Base-by-base conservation (phyloP, 2,329 filamentous ascomycete genomes). In the Xylariales sp. region DNA sequence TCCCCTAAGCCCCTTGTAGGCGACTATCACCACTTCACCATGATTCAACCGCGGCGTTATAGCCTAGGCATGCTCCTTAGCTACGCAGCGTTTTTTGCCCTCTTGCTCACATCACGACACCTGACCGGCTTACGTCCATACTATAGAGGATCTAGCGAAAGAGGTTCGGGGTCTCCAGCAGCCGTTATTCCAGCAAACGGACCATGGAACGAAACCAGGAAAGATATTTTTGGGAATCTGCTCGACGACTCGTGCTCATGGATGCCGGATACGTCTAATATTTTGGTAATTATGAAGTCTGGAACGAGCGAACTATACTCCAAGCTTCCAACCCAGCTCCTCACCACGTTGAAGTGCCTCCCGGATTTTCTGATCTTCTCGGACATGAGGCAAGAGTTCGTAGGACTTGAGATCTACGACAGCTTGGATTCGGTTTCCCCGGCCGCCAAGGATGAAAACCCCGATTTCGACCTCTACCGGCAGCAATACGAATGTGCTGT, bases 211-310 rank as follows among this genome's bases (percentile, higher is more conserved):
- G n/a, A n/a, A n/a, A n/a, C n/a, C n/a, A n/a, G n/a, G n/a, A n/a
- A n/a, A n/a, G 23, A 25, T n/a, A 25, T 25, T n/a, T 25, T n/a
- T 25, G n/a, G 8, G n/a, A 25, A 25, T n/a, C 8, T 25, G 23
- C n/a, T 8, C 23, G 23, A 25, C 23, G 23, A 25, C 8, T 25
- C 32, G 10, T 34, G 32, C 32, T 11, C 32, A 34, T 34, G 32
- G 32, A 21, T 34, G 16, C 32, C 32, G 5, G 19, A 34, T 13
- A 23, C 19, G 10, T 34, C 32, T 5, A 34, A 34, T 6, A 60
- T 74, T 30, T 60, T 70, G 21, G 56, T 79, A 19, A 64, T 79
- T 40, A 70, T 81, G 60, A 80, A 80, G 58, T 79, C 76, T 2
- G 75, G 76, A 31, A 72, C 74, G 3, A 76, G 72, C 29, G 74